phyloP scores from a whole-genome alignment of 225 moss, liverwort and hornwort species.

The Pseudoscleropodium purum region DNA sequence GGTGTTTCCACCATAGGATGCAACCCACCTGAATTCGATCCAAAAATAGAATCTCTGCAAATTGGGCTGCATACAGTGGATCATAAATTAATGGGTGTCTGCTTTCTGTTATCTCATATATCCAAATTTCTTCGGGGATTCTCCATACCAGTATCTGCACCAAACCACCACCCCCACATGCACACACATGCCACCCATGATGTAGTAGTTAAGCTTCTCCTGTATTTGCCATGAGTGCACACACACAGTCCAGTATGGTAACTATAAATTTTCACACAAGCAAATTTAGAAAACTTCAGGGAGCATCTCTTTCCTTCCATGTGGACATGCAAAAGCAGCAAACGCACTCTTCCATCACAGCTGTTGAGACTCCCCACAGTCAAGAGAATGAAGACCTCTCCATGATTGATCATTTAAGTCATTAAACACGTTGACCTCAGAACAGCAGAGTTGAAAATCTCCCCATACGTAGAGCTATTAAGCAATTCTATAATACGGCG shows the following conservation, averaged over 20 bases:
- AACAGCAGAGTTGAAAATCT: background rate
- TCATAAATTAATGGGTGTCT: background rate
- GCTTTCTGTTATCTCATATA: background rate
- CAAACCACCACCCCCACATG: background rate
- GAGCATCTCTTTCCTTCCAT: background rate
- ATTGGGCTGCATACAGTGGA: rapidly evolving
- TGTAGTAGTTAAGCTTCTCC: background rate
- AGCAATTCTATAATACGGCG: background rate
- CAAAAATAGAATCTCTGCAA: background rate
- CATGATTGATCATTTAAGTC: background rate
- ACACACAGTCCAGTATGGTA: background rate
- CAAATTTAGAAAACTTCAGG: background rate
- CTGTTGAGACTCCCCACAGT: background rate
- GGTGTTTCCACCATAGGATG: background rate
- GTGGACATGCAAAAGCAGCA: background rate
- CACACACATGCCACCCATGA: background rate
- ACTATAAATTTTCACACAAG: background rate
- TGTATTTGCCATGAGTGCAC: background rate
- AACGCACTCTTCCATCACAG: background rate
- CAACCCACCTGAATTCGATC: rapidly evolving
- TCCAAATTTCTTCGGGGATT: background rate
- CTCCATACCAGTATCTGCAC: background rate
- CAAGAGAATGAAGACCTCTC: background rate
- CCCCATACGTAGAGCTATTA: background rate
- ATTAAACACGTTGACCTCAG: background rate